Conservation (phyloP, 1,284 basidiomycete genomes). For the Wallemia hederae region DNA sequence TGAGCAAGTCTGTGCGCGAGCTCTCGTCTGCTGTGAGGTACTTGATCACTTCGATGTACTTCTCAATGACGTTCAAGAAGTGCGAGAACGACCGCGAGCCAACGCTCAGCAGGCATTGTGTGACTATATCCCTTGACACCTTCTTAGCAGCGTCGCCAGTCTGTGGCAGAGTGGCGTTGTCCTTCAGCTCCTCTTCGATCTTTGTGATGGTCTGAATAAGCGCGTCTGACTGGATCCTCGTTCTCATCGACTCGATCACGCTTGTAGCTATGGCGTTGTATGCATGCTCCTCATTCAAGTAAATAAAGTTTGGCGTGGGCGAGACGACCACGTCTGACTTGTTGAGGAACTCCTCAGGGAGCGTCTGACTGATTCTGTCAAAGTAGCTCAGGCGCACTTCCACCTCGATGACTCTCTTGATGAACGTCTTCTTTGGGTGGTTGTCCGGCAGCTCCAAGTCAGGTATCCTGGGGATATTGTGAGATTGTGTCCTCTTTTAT, state of each 20-base stretch:
- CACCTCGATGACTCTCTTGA: slow-evolving; percentile 59
- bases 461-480: slow-evolving; percentile 32
- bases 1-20: slow-evolving; percentile 38
- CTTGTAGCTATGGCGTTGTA: neutral
- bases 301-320: slow-evolving; percentile 56
- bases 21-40: slow-evolving; percentile 25
- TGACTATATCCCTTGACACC: slow-evolving; percentile 43
- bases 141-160: slow-evolving; percentile 26
- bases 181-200: slow-evolving; percentile 29
- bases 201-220: slow-evolving; percentile 45
- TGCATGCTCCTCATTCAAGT: slow-evolving; percentile 28
- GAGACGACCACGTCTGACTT: neutral
- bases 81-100: slow-evolving; percentile 92
- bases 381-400: slow-evolving; percentile 80
- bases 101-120: slow-evolving; percentile 66
- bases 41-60: slow-evolving; percentile 68
- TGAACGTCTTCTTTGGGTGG: slow-evolving; percentile 65
- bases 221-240: slow-evolving; percentile 37
- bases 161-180: slow-evolving; percentile 17
- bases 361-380: slow-evolving; percentile 65
- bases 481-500: neutral
- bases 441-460: slow-evolving; percentile 38
- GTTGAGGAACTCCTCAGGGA: slow-evolving; percentile 50
- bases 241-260: neutral
- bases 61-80: slow-evolving; percentile 86